Base-by-base conservation (phyloP, 352 stramenopile genomes). In the Phytophthora sojae region DNA sequence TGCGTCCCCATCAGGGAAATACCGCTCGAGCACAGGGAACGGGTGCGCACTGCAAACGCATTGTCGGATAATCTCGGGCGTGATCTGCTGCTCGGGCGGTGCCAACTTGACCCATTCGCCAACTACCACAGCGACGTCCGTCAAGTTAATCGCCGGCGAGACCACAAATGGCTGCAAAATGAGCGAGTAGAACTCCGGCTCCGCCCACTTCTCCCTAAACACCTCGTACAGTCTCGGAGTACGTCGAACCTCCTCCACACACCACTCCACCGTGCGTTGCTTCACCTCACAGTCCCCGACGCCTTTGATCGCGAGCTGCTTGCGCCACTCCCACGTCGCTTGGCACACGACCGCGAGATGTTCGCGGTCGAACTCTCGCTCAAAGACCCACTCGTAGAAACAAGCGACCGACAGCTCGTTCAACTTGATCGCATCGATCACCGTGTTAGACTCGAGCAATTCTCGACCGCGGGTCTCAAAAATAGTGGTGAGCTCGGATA, bases 311-410 rank as follows among this genome's bases (percentile, higher is more conserved):
- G 68, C 73, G 23, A 80, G 29, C 21, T 80, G 57, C 35, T 80
- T 80, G 12, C 73, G 54, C 73, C 73, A 80, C 51, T 80, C 73
- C 73, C 73, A 80, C 7, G 73, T 74, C 45, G 73, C 59, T 45
- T 68, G 59, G 57, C 68, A 77, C 21, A 62, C 64, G 9, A 69
- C 68, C 0, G 58, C 54, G 19, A 63, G 69, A 8, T 71, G 57
- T 19, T 71, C 42, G n/a, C 42, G 7, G 14, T 69, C 59, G 30
- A 76, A 71, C 12, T 55, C 17, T 14, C 73, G 63, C 42, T 71
- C 59, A 51, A 80, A 80, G 1, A 80, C 23, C 68, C 68, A 80
- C 37, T 80, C 63, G 47, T 77, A 80, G 44, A 80, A 80, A 35
- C 73, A 59, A 7, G 59, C 51, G 12, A 80, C 60, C 4, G 45